Evolutionary conservation across 2,329 filamentous ascomycete genomes (phyloP).

Genomic region (Colletotrichum acutatum): DNA sequence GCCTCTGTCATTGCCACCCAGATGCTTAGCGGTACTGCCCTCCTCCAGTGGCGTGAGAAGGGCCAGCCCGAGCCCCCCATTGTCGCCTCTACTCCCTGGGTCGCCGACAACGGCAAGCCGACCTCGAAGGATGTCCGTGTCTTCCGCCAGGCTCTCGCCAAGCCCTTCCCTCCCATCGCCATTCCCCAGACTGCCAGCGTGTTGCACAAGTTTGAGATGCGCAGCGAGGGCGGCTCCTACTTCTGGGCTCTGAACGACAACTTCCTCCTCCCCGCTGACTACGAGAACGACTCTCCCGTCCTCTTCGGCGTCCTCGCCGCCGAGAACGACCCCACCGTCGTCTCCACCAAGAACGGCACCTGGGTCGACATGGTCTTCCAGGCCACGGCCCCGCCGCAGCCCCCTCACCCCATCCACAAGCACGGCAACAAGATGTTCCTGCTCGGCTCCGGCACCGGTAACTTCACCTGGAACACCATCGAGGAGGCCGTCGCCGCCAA

Average conservation of each 20-base stretch:
- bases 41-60: constrained; percentile 52
- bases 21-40: constrained; percentile 63
- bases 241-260: constrained; percentile 64
- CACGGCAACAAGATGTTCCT: constrained; percentile 70
- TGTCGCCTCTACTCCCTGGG: constrained; percentile 51
- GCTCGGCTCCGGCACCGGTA: constrained; percentile 62
- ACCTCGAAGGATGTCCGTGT: constrained; percentile 52
- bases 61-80: constrained; percentile 28
- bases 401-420: constrained; percentile 72
- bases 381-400: constrained; percentile 55
- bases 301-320: constrained; percentile 55
- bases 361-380: constrained; percentile 69
- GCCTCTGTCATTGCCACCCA: constrained; percentile 62
- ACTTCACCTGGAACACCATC: constrained; percentile 63
- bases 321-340: constrained; percentile 55
- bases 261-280: constrained; percentile 49
- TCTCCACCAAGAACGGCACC: constrained; percentile 56
- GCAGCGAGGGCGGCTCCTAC: constrained; percentile 55
- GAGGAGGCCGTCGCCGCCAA: constrained; percentile 59
- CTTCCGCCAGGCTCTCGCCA: constrained; percentile 54
- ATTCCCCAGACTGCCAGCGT: constrained; percentile 55
- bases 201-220: constrained; percentile 57
- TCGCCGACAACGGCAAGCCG: constrained; percentile 60
- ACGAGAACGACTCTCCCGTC: constrained; percentile 53
- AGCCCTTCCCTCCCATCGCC: constrained; percentile 59